phyloP scores from a whole-genome alignment of 305 asterid genomes.

The Lippia alba region DNA sequence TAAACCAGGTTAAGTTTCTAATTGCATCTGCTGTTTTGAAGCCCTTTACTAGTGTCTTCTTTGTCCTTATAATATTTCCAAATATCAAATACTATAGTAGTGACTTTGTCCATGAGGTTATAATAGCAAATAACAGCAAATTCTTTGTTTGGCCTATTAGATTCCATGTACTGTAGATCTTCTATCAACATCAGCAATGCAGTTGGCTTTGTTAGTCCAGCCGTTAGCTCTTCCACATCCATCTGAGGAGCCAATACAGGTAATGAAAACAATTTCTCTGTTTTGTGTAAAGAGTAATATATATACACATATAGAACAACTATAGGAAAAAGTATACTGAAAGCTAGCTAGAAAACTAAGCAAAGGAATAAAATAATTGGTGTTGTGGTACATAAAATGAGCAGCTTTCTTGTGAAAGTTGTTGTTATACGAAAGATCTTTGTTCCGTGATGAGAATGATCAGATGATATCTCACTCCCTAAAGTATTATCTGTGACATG shows the following conservation, averaged over 20 bases:
- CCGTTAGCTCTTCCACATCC: constrained; percentile 98
- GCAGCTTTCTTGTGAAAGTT: constrained; percentile 24
- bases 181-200: constrained; percentile 96
- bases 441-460: not conserved
- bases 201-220: constrained; percentile 93
- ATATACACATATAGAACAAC: too few species aligned
- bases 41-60: constrained; percentile 1
- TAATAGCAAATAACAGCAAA: constrained; percentile 20
- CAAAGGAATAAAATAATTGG: not conserved
- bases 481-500: not conserved
- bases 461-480: constrained; percentile 15
- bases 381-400: constrained; percentile 25
- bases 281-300: too few species aligned
- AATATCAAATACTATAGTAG: constrained; percentile 6
- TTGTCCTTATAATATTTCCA: constrained; percentile 17
- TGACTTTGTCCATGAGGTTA: constrained; percentile 18
- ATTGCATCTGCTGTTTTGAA: constrained; percentile 31
- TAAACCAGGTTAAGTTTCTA: constrained; percentile 74
- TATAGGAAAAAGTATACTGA: too few species aligned
- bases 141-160: constrained; percentile 49
- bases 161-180: constrained; percentile 96
- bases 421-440: constrained; percentile 11
- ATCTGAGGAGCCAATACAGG: constrained; percentile 96
- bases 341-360: too few species aligned
- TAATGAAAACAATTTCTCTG: constrained; percentile 43